These are phyloP conservation scores for Aphanomyces cochlioides DNA, from an alignment of 352 stramenopile genomes.

Conservation along the genomic window DNA sequence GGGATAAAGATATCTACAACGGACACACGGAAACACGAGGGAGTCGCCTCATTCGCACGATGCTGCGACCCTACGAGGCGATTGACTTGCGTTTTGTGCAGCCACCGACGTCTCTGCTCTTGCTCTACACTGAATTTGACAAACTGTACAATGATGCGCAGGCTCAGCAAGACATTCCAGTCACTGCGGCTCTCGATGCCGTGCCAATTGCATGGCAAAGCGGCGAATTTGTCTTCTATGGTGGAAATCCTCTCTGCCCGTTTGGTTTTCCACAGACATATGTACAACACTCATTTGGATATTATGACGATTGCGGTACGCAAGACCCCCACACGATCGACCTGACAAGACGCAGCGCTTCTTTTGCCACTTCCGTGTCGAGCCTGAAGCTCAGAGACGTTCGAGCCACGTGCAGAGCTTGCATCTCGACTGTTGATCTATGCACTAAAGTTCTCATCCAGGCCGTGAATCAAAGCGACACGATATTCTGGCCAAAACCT, in stretches of 20 bases:
- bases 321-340: constrained; percentile 1
- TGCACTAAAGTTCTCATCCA: not conserved
- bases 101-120: not conserved
- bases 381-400: not conserved
- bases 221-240: not conserved
- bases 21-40: not conserved
- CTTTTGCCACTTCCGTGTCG: not conserved
- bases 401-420: not conserved
- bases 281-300: constrained; percentile 11
- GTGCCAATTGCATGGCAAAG: not conserved
- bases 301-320: constrained; percentile 6
- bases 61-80: not conserved
- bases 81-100: not conserved
- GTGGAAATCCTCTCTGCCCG: constrained; percentile 6
- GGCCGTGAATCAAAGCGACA: not conserved
- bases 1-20: constrained; percentile 1
- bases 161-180: not conserved
- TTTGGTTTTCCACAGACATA: not conserved
- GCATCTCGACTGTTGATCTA: not conserved
- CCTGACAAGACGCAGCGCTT: not conserved
- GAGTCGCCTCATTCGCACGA: not conserved
- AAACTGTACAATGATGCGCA: not conserved
- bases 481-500: not conserved
- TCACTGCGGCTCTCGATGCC: not conserved
- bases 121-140: not conserved